These are phyloP conservation scores for Eucalyptus microcorys DNA, from an alignment of 345 rosid species.

Conservation along the genomic window DNA sequence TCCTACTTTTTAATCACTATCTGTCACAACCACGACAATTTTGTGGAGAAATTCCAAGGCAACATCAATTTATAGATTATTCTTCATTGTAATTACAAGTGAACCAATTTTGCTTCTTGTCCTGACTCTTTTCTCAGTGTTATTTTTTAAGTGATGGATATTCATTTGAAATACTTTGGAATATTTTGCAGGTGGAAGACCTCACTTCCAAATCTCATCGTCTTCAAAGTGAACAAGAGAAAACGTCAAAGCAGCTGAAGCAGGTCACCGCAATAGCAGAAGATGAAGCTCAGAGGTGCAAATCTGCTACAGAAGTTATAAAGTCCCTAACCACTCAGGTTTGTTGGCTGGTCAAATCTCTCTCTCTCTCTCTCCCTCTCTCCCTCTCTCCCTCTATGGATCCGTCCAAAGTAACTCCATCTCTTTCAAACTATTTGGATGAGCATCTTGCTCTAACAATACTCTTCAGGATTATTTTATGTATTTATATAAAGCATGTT, in stretches of 20 bases:
- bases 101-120: neutral
- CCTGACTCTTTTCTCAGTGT: neutral
- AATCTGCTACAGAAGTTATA: slow-evolving; percentile 74
- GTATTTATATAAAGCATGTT: neutral
- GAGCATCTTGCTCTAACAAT: neutral
- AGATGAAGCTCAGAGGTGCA: slow-evolving; percentile 83
- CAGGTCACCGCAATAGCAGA: slow-evolving; percentile 61
- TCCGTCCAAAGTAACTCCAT: neutral
- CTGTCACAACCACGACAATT: neutral
- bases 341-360: neutral
- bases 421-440: neutral
- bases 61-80: neutral
- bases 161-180: neutral
- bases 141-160: neutral
- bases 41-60: neutral
- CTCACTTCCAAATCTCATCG: slow-evolving; percentile 36
- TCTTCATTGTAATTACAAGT: neutral
- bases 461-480: neutral
- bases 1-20: neutral
- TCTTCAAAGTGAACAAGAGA: slow-evolving; percentile 73
- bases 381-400: neutral
- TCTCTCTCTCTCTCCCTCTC: neutral
- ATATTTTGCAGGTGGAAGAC: slow-evolving; percentile 52
- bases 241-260: slow-evolving; percentile 45
- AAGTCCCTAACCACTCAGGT: slow-evolving; percentile 78